Evolutionary conservation across 306 rosid genomes (phyloP), one percentile per base, ranked within the genome.

Genomic region (Gastrolobium villosum): DNA sequence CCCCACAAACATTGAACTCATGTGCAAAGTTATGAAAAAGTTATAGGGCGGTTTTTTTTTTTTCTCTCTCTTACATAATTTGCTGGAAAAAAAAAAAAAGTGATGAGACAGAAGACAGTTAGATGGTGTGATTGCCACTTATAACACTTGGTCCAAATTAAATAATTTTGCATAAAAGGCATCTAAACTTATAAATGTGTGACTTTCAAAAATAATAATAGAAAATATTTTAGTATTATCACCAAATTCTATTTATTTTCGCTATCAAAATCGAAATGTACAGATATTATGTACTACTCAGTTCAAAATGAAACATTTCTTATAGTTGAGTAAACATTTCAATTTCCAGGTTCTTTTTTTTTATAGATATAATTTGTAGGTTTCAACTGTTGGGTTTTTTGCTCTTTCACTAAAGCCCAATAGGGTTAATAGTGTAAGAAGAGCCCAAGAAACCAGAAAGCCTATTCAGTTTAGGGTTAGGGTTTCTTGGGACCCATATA

Each of bases 1-100:
- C 71, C 77, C 77, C 83, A 79, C 83, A 36, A 70, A 44, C 54
- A 79, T n/a, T 61, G 55, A 61, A 37, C 26, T 60, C 71, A 66
- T 40, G 57, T 78, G 69, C 13, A 34, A 4, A 56, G 76, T 36
- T 68, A 36, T 31, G 11, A 20, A 78, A 77, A 78, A 68, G 43
- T 46, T 15, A 48, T 59, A 53, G 11, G 2, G 26, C 44, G 3
- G 10, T 3, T 54, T 55, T 28, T 7, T 62, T 39, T 3, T 6
- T 0, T 6, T 31, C 36, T 50, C 26, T 32, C 9, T 32, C 1
- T 30, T 10, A 40, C 13, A 53, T 78, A 34, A 35, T 68, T 65
- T 15, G 32, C 15, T 65, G 2, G 68, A 41, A 7, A 39, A 50
- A 45, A 62, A 53, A 45, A 54, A 3, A n/a, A n/a, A n/a, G 37